Conservation (phyloP, 1,284 basidiomycete species). For the Phenoliferia sp. region DNA sequence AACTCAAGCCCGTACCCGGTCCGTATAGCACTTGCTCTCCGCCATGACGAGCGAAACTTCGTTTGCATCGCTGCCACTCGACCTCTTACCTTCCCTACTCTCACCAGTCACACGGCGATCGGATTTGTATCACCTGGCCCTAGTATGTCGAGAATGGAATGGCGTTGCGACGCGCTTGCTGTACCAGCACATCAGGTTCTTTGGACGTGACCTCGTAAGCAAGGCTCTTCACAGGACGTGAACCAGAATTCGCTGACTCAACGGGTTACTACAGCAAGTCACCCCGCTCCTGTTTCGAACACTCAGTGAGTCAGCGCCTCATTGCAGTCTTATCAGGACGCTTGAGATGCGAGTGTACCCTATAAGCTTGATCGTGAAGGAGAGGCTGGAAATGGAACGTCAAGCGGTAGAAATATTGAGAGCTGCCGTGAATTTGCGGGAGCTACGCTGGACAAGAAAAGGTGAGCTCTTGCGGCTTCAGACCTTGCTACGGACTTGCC, state of each 20-base stretch:
- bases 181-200: constrained; percentile 18
- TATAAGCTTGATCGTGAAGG: constrained; percentile 14
- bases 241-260: not conserved
- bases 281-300: constrained; percentile 8
- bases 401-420: constrained; percentile 15
- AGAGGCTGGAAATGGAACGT: constrained; percentile 12
- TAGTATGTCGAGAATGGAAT: constrained; percentile 18
- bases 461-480: constrained; percentile 9
- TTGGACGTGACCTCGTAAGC: constrained; percentile 25
- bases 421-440: constrained; percentile 8
- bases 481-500: not conserved
- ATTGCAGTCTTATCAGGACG: constrained; percentile 16
- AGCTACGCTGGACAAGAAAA: constrained; percentile 27
- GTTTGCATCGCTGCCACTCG: constrained; percentile 9
- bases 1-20: too few species aligned
- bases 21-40: too few species aligned
- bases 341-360: constrained; percentile 29
- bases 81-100: constrained; percentile 22
- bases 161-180: constrained; percentile 5
- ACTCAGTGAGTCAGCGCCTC: constrained; percentile 4
- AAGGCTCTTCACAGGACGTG: too few species aligned
- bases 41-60: too few species aligned
- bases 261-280: constrained; percentile 9
- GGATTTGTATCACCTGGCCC: constrained; percentile 12
- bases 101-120: constrained; percentile 11